Evolutionary conservation across 192 early-diverging fungal genomes (phyloP).

Genomic region (Podila minutissima): DNA sequence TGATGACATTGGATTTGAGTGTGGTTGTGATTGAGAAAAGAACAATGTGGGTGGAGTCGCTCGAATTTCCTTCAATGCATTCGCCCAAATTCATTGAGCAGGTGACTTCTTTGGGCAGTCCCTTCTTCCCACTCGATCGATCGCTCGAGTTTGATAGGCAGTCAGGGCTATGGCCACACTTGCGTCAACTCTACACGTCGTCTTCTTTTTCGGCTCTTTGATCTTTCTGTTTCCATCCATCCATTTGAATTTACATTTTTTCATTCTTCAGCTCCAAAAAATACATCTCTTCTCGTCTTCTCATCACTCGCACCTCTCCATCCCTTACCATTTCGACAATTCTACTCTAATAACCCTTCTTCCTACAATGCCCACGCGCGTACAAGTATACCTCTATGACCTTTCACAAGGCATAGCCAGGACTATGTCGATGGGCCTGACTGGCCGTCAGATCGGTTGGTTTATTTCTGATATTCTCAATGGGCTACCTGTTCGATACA

Average conservation of each 20-base stretch:
- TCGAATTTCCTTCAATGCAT: too few species aligned
- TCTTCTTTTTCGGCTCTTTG: neutral
- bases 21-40: neutral
- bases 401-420: conserved; percentile 80
- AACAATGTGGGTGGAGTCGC: too few species aligned
- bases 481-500: neutral
- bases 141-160: too few species aligned
- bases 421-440: conserved; percentile 67
- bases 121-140: too few species aligned
- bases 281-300: neutral
- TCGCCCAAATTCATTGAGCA: too few species aligned
- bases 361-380: conserved; percentile 29
- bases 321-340: neutral
- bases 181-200: too few species aligned
- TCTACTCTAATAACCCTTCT: neutral
- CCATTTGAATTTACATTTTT: neutral
- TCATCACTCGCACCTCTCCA: neutral
- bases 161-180: too few species aligned
- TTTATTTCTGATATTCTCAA: neutral
- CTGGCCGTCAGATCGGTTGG: conserved; percentile 73
- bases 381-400: conserved; percentile 71
- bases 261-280: neutral
- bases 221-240: neutral
- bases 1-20: too few species aligned
- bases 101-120: too few species aligned